Evolutionary conservation across 164 flowering plant species (phyloP), one percentile per base, ranked within the genome.

Genomic region (Berberis thunbergii): DNA sequence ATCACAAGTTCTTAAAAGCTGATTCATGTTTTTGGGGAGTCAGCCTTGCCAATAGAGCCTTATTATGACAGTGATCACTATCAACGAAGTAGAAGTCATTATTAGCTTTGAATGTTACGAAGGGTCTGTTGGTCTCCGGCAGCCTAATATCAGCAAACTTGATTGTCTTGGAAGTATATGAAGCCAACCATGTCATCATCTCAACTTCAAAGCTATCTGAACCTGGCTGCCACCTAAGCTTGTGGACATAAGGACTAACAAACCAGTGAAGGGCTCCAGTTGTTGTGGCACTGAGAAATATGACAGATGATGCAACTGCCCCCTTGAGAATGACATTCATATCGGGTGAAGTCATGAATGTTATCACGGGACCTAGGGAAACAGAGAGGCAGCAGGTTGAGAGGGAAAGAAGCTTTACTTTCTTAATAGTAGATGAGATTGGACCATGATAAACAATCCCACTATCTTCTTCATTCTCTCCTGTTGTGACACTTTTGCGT

Each of bases 321-420:
- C 97, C 97, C 69, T 90, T 90, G 64, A 90, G 65, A 69, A 93
- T 90, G 62, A 93, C 94, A 57, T 90, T 90, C 86, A 79, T 67
- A 38, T 83, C 96, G 0, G 86, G 85, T 49, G 89, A 72, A 50
- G 98, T 90, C 96, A 90, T 84, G 80, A 93, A 90, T 58, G 94
- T 88, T 66, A 93, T 79, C 44, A 93, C 94, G 9, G 98, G 98
- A 40, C 97, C 98, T 40, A 93, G 64, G 7, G 96, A 90, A 4
- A 93, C 90, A 0, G 98, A 90, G 40, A 93, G 86, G 74, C 98
- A 88, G 85, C 97, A 93, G 49, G 98, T 90, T 54, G 97, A 93
- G 45, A 93, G 88, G 9, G 98, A 93, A 11, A 93, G 90, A 61
- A 93, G 84, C 70, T 93, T 93, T 12, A 93, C 94, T 81, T 93